These are phyloP conservation scores for Lichtheimia corymbifera DNA, from an alignment of 371 early-diverging fungal genomes.

Conservation along the genomic window DNA sequence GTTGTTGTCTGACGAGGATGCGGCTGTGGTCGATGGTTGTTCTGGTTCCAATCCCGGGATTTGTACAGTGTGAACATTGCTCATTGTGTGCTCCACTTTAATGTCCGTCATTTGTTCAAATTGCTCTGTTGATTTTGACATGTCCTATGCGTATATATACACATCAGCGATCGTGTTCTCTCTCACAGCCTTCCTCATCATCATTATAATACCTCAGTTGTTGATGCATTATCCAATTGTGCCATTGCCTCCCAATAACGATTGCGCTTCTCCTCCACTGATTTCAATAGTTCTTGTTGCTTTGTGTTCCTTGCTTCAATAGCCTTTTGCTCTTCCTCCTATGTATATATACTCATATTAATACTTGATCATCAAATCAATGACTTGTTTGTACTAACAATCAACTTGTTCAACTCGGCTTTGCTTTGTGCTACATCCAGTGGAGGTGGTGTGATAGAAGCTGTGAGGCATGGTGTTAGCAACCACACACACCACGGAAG, in stretches of 20 bases:
- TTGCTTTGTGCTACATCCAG: constrained; percentile 34
- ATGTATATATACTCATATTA: constrained; percentile 11
- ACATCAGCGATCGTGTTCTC: not conserved
- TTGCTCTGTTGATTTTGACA: constrained; percentile 14
- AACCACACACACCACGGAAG: not conserved
- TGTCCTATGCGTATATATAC: constrained; percentile 15
- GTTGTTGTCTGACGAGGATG: constrained; percentile 3
- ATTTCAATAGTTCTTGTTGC: constrained; percentile 36
- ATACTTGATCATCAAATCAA: not conserved
- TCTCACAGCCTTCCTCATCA: not conserved
- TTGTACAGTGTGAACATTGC: constrained; percentile 17
- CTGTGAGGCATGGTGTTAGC: constrained; percentile 9
- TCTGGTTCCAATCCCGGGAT: constrained; percentile 41
- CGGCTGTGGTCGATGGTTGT: not conserved
- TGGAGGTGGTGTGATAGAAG: constrained; percentile 42
- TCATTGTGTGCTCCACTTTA: constrained; percentile 26
- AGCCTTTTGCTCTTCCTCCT: constrained; percentile 34
- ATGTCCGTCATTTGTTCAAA: constrained; percentile 23
- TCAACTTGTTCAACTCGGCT: constrained; percentile 34
- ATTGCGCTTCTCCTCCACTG: constrained; percentile 38
- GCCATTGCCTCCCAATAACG: constrained; percentile 42
- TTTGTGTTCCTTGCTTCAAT: constrained; percentile 27
- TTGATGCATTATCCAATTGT: constrained; percentile 41
- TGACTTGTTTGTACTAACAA: constrained; percentile 20
- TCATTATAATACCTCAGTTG: constrained; percentile 21